A percentile compares a stretch with the other conserved stretches of the same genome.
Conservation (phyloP, 2,329 filamentous ascomycete genomes). For the Aureobasidium sp. region DNA sequence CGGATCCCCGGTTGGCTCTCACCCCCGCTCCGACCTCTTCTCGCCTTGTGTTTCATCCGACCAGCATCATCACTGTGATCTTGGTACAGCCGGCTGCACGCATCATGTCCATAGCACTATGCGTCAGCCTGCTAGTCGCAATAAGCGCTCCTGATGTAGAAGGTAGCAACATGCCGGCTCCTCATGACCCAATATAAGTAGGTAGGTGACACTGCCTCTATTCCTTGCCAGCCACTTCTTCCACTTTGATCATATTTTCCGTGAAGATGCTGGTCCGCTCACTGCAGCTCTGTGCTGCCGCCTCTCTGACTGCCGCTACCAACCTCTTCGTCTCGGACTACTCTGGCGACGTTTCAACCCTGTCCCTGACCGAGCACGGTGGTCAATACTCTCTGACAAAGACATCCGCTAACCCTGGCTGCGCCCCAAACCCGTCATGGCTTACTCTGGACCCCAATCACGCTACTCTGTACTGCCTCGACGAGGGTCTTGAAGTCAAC, state of each 20-base stretch:
- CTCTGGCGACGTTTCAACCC: constrained; percentile 37
- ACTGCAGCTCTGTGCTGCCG: constrained; percentile 3
- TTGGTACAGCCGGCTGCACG: constrained; percentile 1
- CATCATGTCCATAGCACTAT: constrained; percentile 3
- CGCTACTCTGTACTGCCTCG: constrained; percentile 51
- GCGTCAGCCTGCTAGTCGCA: not conserved
- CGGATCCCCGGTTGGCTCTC: not conserved
- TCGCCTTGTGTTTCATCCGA: constrained; percentile 5
- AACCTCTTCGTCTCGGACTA: constrained; percentile 42
- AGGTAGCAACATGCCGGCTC: not conserved
- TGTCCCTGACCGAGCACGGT: constrained; percentile 29
- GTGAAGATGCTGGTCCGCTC: constrained; percentile 6
- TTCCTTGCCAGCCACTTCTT: not conserved
- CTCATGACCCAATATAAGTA: not conserved
- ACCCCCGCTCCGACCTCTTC: constrained; percentile 8
- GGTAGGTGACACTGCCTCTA: not conserved
- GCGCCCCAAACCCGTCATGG: constrained; percentile 54
- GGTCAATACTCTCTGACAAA: constrained; percentile 36
- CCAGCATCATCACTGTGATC: not conserved
- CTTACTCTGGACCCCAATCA: constrained; percentile 48
- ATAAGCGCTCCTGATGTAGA: not conserved
- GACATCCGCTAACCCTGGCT: constrained; percentile 41
- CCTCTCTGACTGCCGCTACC: constrained; percentile 22
- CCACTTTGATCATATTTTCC: not conserved
- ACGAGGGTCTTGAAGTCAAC: constrained; percentile 48